These are phyloP conservation scores for Carex arenaria DNA, from an alignment of 202 grass and related monocot genomes.

Conservation along the genomic window DNA sequence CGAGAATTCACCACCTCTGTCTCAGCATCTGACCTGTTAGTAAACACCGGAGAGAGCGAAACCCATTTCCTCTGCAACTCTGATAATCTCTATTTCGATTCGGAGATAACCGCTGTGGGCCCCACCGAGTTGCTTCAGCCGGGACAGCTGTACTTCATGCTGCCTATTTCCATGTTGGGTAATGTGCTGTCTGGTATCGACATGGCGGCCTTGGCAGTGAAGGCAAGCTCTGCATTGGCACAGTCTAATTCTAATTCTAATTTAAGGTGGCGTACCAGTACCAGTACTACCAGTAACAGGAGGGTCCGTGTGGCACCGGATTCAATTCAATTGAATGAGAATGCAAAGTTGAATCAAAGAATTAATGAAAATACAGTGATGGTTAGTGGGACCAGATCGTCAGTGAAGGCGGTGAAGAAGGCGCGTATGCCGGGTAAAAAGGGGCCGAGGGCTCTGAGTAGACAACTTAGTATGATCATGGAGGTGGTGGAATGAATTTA, in stretches of 20 bases:
- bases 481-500: slow-evolving; percentile 13
- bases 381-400: background rate
- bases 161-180: slow-evolving; percentile 36
- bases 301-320: slow-evolving; percentile 37
- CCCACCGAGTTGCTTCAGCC: slow-evolving; percentile 38
- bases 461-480: slow-evolving; percentile 7
- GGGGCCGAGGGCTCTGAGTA: slow-evolving; percentile 1
- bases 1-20: slow-evolving; percentile 23
- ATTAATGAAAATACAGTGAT: slow-evolving; percentile 21
- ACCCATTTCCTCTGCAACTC: slow-evolving; percentile 59
- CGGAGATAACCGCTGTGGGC: slow-evolving; percentile 28
- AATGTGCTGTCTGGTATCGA: slow-evolving; percentile 38
- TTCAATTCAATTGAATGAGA: slow-evolving; percentile 1
- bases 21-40: slow-evolving; percentile 35
- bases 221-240: slow-evolving; percentile 45
- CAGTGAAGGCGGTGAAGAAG: background rate
- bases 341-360: slow-evolving; percentile 14
- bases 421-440: background rate
- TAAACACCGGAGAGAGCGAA: background rate
- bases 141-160: slow-evolving; percentile 72
- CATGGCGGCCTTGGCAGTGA: slow-evolving; percentile 64
- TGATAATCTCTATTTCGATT: slow-evolving; percentile 71
- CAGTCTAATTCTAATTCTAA: background rate
- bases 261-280: background rate
- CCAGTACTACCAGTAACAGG: background rate